Conservation (phyloP, 108 stramenopile genomes). For the Hondaea fermentalgiana region DNA sequence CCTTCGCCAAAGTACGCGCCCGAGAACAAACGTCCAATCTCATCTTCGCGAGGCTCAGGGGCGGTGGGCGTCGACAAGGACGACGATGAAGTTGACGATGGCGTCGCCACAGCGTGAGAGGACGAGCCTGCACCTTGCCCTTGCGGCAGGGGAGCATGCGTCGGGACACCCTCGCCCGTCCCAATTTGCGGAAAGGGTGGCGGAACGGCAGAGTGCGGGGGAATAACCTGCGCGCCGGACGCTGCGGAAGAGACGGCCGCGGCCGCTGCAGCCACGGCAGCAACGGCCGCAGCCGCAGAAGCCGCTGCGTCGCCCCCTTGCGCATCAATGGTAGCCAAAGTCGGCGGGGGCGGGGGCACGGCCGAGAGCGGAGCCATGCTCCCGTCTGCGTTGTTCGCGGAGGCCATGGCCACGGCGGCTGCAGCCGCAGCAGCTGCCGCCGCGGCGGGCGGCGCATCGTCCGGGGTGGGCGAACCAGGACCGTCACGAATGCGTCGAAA, state of each 20-base stretch:
- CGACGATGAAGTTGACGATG: not conserved
- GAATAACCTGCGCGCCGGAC: not conserved
- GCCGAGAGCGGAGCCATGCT: too few species aligned
- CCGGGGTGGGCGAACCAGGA: not conserved
- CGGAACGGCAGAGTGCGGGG: not conserved
- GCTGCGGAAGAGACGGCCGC: not conserved
- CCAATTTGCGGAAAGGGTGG: not conserved
- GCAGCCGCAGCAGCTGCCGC: not conserved
- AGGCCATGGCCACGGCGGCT: not conserved
- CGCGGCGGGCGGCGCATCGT: not conserved
- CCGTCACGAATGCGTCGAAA: slow-evolving; percentile 2
- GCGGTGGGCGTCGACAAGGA: not conserved
- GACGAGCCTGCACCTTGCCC: not conserved
- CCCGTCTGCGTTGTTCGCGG: not conserved
- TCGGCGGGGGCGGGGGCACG: too few species aligned
- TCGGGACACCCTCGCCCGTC: not conserved
- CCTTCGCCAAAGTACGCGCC: slow-evolving; percentile 61
- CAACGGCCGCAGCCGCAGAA: not conserved
- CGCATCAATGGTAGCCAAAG: too few species aligned
- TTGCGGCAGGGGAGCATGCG: not conserved
- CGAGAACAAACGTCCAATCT: not conserved
- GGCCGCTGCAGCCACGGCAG: not conserved
- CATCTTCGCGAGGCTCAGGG: not conserved
- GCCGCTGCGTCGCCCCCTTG: too few species aligned
- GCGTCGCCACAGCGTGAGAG: not conserved